These are phyloP conservation scores for Phycomyces nitens DNA, from an alignment of 192 early-diverging fungal genomes.

Conservation along the genomic window DNA sequence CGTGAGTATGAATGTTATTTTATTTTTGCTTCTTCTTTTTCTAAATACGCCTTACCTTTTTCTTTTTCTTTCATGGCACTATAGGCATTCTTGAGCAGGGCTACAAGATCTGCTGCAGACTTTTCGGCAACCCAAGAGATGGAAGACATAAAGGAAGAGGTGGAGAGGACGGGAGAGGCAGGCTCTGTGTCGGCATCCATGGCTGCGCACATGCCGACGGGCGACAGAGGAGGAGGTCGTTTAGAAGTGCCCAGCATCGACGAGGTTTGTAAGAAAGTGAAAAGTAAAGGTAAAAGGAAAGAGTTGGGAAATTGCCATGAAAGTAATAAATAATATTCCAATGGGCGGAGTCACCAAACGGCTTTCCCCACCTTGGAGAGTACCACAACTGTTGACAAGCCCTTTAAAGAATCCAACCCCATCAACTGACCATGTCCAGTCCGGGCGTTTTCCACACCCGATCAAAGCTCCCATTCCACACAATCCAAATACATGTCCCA, in stretches of 20 bases:
- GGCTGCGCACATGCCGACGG: no score
- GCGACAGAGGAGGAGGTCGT: no score
- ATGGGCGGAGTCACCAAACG: neutral
- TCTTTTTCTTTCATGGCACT: constrained; percentile 28
- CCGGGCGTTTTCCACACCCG: neutral
- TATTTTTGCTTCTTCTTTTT: constrained; percentile 32
- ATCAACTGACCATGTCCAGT: neutral
- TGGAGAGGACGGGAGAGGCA: constrained; percentile 23
- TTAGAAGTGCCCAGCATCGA: neutral
- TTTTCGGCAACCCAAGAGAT: constrained; percentile 26
- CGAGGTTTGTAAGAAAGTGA: neutral
- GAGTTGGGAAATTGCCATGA: neutral
- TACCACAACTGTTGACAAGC: neutral
- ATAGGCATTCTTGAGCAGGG: constrained; percentile 31
- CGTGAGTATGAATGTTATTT: neutral
- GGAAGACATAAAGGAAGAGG: constrained; percentile 22
- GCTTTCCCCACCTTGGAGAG: constrained; percentile 1
- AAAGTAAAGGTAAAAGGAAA: neutral
- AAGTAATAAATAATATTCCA: constrained; percentile 1
- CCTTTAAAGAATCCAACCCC: neutral
- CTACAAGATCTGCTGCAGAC: constrained; percentile 27
- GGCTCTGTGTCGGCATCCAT: neutral
- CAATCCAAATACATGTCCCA: neutral
- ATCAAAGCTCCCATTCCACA: neutral
- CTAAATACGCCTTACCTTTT: constrained; percentile 9